These are phyloP conservation scores for Magnusiomyces suaveolens DNA, from an alignment of 1,139 yeast genomes.

Conservation along the genomic window DNA sequence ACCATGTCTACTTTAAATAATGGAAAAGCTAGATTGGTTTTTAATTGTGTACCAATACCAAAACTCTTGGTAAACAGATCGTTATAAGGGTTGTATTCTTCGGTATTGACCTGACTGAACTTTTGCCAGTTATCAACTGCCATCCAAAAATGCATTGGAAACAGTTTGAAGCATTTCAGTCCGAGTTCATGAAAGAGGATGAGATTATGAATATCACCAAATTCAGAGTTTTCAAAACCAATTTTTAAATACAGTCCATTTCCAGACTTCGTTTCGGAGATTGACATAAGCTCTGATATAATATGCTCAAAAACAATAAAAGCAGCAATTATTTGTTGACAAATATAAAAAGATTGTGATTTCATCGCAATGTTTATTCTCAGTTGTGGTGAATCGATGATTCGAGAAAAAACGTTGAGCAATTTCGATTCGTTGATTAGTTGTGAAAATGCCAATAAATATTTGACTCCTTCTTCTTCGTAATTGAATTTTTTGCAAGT, in stretches of 20 bases:
- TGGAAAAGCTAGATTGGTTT: no score
- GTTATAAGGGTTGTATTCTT: no score
- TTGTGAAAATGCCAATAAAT: neutral
- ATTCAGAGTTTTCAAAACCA: neutral
- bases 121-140: neutral
- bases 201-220: neutral
- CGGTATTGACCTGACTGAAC: neutral
- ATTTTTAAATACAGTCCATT: neutral
- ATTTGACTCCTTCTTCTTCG: neutral
- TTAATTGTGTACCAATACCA: neutral
- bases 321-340: neutral
- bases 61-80: neutral
- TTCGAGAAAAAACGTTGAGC: neutral
- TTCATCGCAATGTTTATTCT: neutral
- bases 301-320: neutral
- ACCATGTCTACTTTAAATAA: no score
- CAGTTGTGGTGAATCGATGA: neutral
- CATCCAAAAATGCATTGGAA: neutral
- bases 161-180: neutral
- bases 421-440: neutral
- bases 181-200: neutral
- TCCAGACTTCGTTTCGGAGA: neutral
- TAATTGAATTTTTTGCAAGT: neutral
- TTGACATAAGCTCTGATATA: neutral
- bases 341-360: neutral